Evolutionary conservation across 768 basidiomycete species (phyloP), one percentile per base, ranked within the genome.

Genomic region (Auriscalpium vulgare): DNA sequence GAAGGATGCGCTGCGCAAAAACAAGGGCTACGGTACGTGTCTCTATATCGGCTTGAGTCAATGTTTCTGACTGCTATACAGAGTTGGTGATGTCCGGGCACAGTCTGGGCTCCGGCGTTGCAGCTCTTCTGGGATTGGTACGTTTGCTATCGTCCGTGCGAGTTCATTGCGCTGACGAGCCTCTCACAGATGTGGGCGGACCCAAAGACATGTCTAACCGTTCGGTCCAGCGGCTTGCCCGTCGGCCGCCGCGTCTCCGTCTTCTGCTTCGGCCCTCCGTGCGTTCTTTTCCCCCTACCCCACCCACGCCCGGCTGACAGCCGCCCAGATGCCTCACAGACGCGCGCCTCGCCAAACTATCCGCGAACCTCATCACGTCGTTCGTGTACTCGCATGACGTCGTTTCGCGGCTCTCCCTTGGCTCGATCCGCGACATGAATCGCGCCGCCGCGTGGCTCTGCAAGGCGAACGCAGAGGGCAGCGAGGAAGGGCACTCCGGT

Each of bases 331-430:
- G 86, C 52, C 71, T 91, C 10, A 73, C 78, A 23, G 85, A 87
- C 58, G 72, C 81, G 1, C 72, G 75, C 14, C 75, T 92, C 16
- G 77, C 81, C 54, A 78, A 74, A 45, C 75, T 87, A 21, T 78
- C 84, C 1, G 74, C 78, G 44, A 76, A 79, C 43, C 73, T 93
- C 19, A 81, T 92, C 56, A 78, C 82, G 9, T 90, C 88, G 5
- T 85, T 93, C 59, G 83, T 90, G 0, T 86, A 91, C 69, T 90
- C 89, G 9, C 84, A 89, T 66, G 90, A 93, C 60, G 76, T 90
- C 57, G 86, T 93, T 21, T 81, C 88, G 3, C 78, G 91, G 34
- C 74, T 93, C 2, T 90, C 88, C 1, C 72, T 92, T 2, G 89
- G 89, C 9, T 81, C 87, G 38, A 79, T 91, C 19, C 80, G 84